Base-by-base conservation (phyloP, 192 early-diverging fungal genomes). In the Dissophora ornata region DNA sequence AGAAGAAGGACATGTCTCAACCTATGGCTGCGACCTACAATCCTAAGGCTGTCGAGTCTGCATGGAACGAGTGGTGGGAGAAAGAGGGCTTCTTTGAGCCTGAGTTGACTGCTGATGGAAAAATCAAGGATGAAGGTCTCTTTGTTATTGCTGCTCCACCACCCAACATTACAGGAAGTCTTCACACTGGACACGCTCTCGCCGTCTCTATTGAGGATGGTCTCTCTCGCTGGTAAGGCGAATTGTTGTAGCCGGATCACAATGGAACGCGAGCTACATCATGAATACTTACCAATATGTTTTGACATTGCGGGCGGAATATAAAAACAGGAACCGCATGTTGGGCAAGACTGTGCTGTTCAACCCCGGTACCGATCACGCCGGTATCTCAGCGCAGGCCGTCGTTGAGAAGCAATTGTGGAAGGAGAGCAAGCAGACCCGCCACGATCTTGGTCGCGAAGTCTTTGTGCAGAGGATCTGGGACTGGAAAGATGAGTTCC, bases 1-100 rank as follows among this genome's bases (percentile, higher is more conserved):
- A 94, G 69, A 98, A 96, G 46, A 65, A 80, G 92, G 93, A 94
- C 63, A 85, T 93, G 79, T 81, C 82, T 47, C 83, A 85, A 55
- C 85, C 86, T 19, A 92, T 97, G 86, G 91, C 95, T 7, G 81
- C 82, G 32, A 81, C 87, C 54, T 99, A 98, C 80, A 90, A 96
- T 61, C 95, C 96, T 12, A 85, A 66, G 45, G 93, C 90, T 29
- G 98, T 99, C 26, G 98, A 99, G 79, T 81, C 94, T 24, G 90
- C 94, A 24, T 99, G 96, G 98, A 96, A 98, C 79, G 88, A 85
- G 28, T 99, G 96, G 95, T 98, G 98, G 97, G 94, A 95, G 81
- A 91, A 95, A 84, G 81, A 92, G 71, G 93, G 91, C 12, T 94
- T 87, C 80, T 98, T 99, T 70, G 86, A 95, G 71, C 98, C 98